These are phyloP conservation scores for Umbellularia californica DNA, from an alignment of 164 flowering plant species.

Conservation along the genomic window DNA sequence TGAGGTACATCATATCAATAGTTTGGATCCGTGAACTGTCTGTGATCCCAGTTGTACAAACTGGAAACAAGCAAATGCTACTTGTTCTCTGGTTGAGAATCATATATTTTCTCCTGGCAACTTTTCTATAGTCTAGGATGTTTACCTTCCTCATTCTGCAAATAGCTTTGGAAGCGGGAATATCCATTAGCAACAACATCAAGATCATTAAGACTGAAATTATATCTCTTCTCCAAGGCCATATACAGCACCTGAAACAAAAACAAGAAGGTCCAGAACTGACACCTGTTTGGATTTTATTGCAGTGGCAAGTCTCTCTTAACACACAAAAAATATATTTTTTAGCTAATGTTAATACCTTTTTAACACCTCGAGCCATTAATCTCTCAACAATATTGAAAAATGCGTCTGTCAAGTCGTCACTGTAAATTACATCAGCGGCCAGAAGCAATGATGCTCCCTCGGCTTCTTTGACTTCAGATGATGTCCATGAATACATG, in stretches of 20 bases:
- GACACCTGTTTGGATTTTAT: background rate
- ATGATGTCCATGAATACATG: slow-evolving; percentile 53
- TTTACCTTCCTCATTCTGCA: slow-evolving; percentile 45
- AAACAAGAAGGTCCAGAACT: background rate
- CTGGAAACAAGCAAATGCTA: background rate
- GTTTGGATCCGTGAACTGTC: background rate
- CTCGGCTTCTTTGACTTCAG: slow-evolving; percentile 60
- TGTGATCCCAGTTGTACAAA: background rate
- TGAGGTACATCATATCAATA: background rate
- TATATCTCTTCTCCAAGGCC: slow-evolving; percentile 88
- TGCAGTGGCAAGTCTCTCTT: background rate
- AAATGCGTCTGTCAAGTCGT: slow-evolving; percentile 75
- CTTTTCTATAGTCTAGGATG: background rate
- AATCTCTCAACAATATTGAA: slow-evolving; percentile 49
- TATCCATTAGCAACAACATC: slow-evolving; percentile 89
- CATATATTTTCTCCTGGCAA: background rate
- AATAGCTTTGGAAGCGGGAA: slow-evolving; percentile 55
- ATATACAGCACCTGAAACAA: slow-evolving; percentile 62
- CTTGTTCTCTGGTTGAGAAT: background rate
- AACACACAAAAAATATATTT: background rate
- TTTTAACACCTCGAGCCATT: slow-evolving; percentile 56
- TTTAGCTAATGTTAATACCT: slow-evolving; percentile 38
- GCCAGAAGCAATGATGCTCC: slow-evolving; percentile 74
- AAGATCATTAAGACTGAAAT: slow-evolving; percentile 76
- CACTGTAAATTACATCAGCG: slow-evolving; percentile 92